phyloP scores from a whole-genome alignment of 148 eudicot genomes.

The Vaccinium macrocarpon region DNA sequence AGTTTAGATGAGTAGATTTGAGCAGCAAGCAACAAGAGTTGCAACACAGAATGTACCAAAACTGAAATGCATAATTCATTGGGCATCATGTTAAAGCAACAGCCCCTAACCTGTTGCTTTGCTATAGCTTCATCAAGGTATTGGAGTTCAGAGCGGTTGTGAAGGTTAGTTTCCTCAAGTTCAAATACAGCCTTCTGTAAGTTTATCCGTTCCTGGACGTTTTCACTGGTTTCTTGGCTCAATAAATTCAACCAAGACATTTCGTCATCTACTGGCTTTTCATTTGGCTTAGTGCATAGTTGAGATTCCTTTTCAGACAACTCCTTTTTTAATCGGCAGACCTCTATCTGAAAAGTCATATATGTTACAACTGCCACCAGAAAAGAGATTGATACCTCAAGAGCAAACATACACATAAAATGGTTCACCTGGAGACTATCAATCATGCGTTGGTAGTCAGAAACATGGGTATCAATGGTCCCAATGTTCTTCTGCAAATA shows the following conservation, averaged over 20 bases:
- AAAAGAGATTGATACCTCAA: conserved; percentile 12
- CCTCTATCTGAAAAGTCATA: conserved; percentile 54
- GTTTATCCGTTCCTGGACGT: conserved; percentile 86
- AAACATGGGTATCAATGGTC: conserved; percentile 66
- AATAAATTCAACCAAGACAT: conserved; percentile 63
- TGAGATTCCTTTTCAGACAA: conserved; percentile 71
- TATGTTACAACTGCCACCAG: conserved; percentile 5
- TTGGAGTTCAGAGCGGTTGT: conserved; percentile 65
- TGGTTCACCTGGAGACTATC: conserved; percentile 69
- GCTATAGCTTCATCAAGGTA: conserved; percentile 80
- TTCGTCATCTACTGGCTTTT: conserved; percentile 65
- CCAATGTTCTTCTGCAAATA: conserved; percentile 67
- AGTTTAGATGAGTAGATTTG: conserved; percentile 3
- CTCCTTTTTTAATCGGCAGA: conserved; percentile 61
- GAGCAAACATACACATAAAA: not conserved
- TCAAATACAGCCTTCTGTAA: conserved; percentile 84
- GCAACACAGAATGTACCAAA: not conserved
- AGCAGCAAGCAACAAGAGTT: not conserved
- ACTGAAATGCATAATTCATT: not conserved
- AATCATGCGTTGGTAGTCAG: conserved; percentile 85
- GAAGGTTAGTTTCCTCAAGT: conserved; percentile 73
- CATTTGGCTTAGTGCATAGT: conserved; percentile 54
- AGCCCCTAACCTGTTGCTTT: conserved; percentile 54
- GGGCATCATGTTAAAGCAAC: not conserved
- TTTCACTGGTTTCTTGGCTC: conserved; percentile 81